phyloP scores from a whole-genome alignment of 2,329 filamentous ascomycete genomes.

The Alternaria ethzedia region DNA sequence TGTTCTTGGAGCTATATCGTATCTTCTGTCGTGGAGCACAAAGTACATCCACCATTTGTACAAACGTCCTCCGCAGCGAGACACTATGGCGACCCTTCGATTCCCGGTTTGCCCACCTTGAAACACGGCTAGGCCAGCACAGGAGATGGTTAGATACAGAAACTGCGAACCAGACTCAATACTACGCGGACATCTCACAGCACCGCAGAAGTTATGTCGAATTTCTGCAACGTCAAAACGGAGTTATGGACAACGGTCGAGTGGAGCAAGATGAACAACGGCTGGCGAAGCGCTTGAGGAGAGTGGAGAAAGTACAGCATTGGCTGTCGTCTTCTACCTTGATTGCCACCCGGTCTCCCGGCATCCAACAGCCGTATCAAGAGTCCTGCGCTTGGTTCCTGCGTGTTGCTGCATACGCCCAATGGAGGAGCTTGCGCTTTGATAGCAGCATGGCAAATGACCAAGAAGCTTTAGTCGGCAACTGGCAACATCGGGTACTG shows the following conservation, averaged over 20 bases:
- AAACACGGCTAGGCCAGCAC: conserved; percentile 29
- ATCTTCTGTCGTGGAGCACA: conserved; percentile 30
- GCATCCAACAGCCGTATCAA: conserved; percentile 13
- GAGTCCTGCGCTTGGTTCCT: conserved; percentile 39
- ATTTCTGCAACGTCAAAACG: conserved; percentile 23
- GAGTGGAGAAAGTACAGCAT: conserved; percentile 32
- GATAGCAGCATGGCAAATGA: conserved; percentile 27
- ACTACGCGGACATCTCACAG: conserved; percentile 24
- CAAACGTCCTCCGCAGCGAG: background rate
- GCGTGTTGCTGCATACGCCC: conserved; percentile 23
- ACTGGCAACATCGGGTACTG: conserved; percentile 37
- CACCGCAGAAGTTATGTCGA: conserved; percentile 28
- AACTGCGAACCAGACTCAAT: conserved; percentile 18
- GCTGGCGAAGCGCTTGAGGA: conserved; percentile 29
- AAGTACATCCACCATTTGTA: conserved; percentile 24
- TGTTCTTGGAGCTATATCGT: conserved; percentile 33
- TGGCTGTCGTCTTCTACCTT: conserved; percentile 32
- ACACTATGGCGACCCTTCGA: conserved; percentile 38
- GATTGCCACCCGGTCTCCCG: conserved; percentile 14
- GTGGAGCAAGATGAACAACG: conserved; percentile 24
- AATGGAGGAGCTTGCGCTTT: conserved; percentile 32
- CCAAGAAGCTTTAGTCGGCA: conserved; percentile 13
- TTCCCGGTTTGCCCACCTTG: conserved; percentile 35
- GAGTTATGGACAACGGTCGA: background rate
- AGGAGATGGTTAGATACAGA: conserved; percentile 36